Evolutionary conservation across 139 green algal species (phyloP), one percentile per base, ranked within the genome.

Genomic region (Bryopsis sp.): DNA sequence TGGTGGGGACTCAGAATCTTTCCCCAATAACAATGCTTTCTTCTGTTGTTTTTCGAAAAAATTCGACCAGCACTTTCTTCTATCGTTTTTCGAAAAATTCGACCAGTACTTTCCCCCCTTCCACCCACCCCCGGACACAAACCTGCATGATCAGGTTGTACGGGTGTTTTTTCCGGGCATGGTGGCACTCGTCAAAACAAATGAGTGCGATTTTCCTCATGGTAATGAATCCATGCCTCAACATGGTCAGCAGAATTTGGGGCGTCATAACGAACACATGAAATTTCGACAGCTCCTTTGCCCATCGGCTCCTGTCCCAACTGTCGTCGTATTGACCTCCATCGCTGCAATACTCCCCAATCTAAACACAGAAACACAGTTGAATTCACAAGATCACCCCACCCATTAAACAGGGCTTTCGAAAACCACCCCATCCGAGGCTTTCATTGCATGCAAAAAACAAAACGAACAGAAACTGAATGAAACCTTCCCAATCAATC

Each of bases 201-300:
- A 89, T 66, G 46, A 89, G 74, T 64, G 80, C 70, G 0, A 88
- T 35, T 24, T 71, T 24, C 5, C 48, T 72, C 37, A 76, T 74
- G 47, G 61, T 68, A 46, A 84, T 48, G 54, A 89, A 80, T 11
- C 59, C 78, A 59, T 84, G 78, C 1, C 57, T 47, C n/a, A 90
- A 71, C 3, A 81, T 65, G 59, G 90, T 84, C 11, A 90, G 72
- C 61, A 88, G 59, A 2, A 90, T 78, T 61, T 90, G 84, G 2
- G 76, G 74, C 0, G 84, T 90, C 71, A 84, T 80, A 47, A 84
- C 83, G 59, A 88, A 48, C 33, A 90, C 81, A 58, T 89, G 68
- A 19, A 78, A 48, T 11, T 57, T 24, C 4, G 11, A 59, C 19
- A 83, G 60, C 19, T 72, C 48, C 2, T 65, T 38, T 7, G 11